Evolutionary conservation across 2,329 filamentous ascomycete species (phyloP).

Genomic region (Pleomassaria siparia): DNA sequence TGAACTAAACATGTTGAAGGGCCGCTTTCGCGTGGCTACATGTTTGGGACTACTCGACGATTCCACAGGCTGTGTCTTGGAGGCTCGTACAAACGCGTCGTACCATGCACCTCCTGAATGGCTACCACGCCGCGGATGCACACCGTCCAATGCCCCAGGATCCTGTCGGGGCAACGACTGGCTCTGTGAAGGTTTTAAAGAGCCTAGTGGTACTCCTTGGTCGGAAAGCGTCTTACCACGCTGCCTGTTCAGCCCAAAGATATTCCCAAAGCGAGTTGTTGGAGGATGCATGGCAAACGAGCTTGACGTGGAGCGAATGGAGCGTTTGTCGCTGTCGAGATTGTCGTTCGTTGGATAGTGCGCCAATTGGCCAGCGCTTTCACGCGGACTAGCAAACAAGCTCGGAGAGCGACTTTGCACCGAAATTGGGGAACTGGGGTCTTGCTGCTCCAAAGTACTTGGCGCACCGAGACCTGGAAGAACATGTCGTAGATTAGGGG

Average conservation of each 20-base stretch:
- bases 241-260: conserved; percentile 63
- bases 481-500: conserved; percentile 34
- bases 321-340: conserved; percentile 49
- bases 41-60: conserved; percentile 39
- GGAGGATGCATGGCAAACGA: conserved; percentile 53
- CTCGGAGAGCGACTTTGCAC: conserved; percentile 47
- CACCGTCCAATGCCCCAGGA: conserved; percentile 48
- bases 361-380: conserved; percentile 47
- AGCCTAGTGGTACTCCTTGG: conserved; percentile 67
- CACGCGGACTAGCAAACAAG: conserved; percentile 51
- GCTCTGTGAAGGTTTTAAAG: conserved; percentile 70
- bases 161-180: conserved; percentile 72
- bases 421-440: conserved; percentile 48
- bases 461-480: conserved; percentile 47
- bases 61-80: conserved; percentile 36
- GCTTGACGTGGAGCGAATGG: conserved; percentile 51
- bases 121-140: conserved; percentile 58
- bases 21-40: conserved; percentile 47
- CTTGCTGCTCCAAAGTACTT: conserved; percentile 38
- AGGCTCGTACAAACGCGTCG: conserved; percentile 50
- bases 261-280: conserved; percentile 56
- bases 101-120: conserved; percentile 57
- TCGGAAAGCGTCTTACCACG: conserved; percentile 63
- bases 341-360: conserved; percentile 44
- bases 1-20: conserved; percentile 54